Evolutionary conservation across 1,284 basidiomycete genomes (phyloP).

Genomic region (Sporisorium iseilematis-ciliati): DNA sequence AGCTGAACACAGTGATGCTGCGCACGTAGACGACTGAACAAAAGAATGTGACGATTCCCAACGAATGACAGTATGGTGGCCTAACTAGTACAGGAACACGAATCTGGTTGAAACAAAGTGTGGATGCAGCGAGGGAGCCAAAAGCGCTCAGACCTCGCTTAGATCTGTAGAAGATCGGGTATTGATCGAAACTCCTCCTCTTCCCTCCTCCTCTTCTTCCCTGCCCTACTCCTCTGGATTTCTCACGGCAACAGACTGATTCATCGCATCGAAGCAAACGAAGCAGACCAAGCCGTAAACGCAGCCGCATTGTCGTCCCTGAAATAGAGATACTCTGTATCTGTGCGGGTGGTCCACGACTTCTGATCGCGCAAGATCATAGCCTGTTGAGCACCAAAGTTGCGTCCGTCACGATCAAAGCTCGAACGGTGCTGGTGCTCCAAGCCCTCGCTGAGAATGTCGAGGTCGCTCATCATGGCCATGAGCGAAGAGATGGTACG

Average conservation of each 20-base stretch:
- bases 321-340: conserved; percentile 59
- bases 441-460: conserved; percentile 58
- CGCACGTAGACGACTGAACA: no score
- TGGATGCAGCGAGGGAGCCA: background rate
- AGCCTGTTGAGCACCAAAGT: conserved; percentile 65
- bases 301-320: conserved; percentile 60
- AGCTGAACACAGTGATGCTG: no score
- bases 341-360: conserved; percentile 61
- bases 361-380: conserved; percentile 65
- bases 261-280: conserved; percentile 46
- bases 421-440: conserved; percentile 51
- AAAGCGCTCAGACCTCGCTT: conserved; percentile 1
- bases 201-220: background rate
- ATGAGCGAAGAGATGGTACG: conserved; percentile 57
- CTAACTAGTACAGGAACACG: background rate
- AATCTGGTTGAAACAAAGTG: background rate
- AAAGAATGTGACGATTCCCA: background rate
- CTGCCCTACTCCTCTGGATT: background rate
- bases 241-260: no score
- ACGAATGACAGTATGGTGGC: no score
- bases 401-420: conserved; percentile 61
- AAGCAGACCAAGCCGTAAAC: conserved; percentile 52
- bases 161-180: conserved; percentile 13
- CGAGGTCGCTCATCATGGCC: conserved; percentile 63
- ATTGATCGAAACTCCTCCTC: conserved; percentile 7